Evolutionary conservation across 1,139 yeast species (phyloP).

Genomic region (Yamadazyma atmosphaerica): DNA sequence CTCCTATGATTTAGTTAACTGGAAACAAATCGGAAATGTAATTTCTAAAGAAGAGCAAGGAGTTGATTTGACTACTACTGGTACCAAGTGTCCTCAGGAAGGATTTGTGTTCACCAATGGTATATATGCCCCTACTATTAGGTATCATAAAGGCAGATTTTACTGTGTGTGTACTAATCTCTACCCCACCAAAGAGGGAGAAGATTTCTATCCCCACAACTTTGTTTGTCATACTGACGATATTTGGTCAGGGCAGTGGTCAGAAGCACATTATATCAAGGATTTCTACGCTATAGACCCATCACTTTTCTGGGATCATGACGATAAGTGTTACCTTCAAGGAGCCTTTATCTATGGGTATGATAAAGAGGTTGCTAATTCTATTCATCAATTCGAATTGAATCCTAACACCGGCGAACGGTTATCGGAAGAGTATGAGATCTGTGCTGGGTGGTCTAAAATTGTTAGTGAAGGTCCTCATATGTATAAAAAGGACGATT

Average conservation of each 20-base stretch:
- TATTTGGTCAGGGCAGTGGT: slow-evolving; percentile 12
- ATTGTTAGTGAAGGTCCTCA: slow-evolving; percentile 13
- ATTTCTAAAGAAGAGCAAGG: slow-evolving; percentile 9
- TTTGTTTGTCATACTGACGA: slow-evolving; percentile 12
- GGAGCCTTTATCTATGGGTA: slow-evolving; percentile 12
- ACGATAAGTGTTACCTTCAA: slow-evolving; percentile 12
- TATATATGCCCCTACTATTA: slow-evolving; percentile 11
- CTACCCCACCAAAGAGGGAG: slow-evolving; percentile 2
- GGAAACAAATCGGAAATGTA: slow-evolving; percentile 13
- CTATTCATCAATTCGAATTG: slow-evolving; percentile 11
- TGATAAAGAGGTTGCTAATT: slow-evolving; percentile 11
- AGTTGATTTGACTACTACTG: slow-evolving; percentile 7
- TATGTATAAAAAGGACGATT: slow-evolving; percentile 10
- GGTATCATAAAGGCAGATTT: slow-evolving; percentile 11
- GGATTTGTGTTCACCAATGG: slow-evolving; percentile 9
- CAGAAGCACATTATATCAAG: slow-evolving; percentile 7
- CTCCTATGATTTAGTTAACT: slow-evolving; percentile 10
- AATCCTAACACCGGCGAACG: slow-evolving; percentile 11
- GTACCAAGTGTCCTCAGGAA: slow-evolving; percentile 1
- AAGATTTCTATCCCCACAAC: slow-evolving; percentile 9
- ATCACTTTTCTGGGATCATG: slow-evolving; percentile 10
- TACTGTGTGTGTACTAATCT: slow-evolving; percentile 11
- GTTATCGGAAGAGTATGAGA: slow-evolving; percentile 10
- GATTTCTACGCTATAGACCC: slow-evolving; percentile 13
- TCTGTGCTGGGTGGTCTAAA: slow-evolving; percentile 12